Evolutionary conservation across 495 filamentous ascomycete genomes (phyloP), one percentile per base, ranked within the genome.

Genomic region (Penicillium goetzii): DNA sequence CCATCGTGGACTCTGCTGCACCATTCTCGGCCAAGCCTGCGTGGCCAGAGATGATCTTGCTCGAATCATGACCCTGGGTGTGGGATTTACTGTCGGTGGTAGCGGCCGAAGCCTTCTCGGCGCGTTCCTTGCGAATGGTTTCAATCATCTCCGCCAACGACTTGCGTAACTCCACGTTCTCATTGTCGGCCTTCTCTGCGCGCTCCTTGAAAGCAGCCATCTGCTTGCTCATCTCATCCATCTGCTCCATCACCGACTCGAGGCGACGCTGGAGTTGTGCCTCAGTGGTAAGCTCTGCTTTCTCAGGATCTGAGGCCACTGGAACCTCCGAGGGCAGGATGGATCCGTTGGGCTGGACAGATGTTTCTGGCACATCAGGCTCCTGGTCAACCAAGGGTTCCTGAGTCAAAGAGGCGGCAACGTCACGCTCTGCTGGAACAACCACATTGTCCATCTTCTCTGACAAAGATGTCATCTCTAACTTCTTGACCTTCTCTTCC

Each of bases 91-190:
- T 25, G 10, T 56, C 56, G 26, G 54, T 14, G 21, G 30, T 28
- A 26, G 36, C 30, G 15, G 59, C 38, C 8, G 54, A 53, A 47
- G 45, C 66, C 41, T 71, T 64, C 55, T 73, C 66, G 2, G 64
- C 84, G 36, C 92, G 88, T 59, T 88, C 88, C 64, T 81, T 81
- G 51, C 91, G 85, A 49, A 96, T 87, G 32, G 89, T 89, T 67
- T 91, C 86, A 17, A 97, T 88, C 92, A 97, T 94, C 71, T 97
- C 92, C 0, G 89, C 88, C 25, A 99, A 77, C 1, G 88, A 90
- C 71, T 88, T 88, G 56, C 88, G 86, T 53, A 86, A 83, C 40
- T 82, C 78, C 60, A 84, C 81, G 28, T 85, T 83, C 64, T 97
- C 92, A 21, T 82, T 80, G 71, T 97, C 92, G 4, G 93, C 93